Evolutionary conservation across 805 yeast genomes (phyloP).

Genomic region (Candida takata): DNA sequence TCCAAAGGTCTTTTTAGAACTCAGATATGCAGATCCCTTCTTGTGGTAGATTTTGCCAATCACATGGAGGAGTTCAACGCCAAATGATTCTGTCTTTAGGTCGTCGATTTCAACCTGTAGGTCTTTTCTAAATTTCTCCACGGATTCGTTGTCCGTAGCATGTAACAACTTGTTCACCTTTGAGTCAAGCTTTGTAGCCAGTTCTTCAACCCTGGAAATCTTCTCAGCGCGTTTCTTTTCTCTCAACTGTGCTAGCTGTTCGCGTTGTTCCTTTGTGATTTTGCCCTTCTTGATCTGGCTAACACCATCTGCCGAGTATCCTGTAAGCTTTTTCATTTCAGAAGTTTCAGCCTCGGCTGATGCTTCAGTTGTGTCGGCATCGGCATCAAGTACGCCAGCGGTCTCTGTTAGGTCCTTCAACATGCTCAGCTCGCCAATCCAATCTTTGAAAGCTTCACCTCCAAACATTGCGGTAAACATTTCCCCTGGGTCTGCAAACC

Average conservation of each 20-base stretch:
- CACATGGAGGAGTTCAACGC: conserved; percentile 76
- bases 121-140: conserved; percentile 42
- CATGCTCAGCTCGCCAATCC: conserved; percentile 74
- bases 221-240: conserved; percentile 47
- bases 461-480: conserved; percentile 81
- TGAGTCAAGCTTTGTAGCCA: conserved; percentile 40
- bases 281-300: conserved; percentile 21
- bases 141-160: conserved; percentile 40
- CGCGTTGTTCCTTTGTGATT: conserved; percentile 37
- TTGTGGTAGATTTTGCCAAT: conserved; percentile 74
- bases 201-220: conserved; percentile 41
- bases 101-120: conserved; percentile 63
- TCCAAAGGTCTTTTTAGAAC: conserved; percentile 78
- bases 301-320: too few species aligned
- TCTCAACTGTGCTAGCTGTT: conserved; percentile 43
- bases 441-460: conserved; percentile 69
- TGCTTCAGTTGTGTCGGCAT: not conserved
- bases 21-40: conserved; percentile 68
- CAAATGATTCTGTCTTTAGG: conserved; percentile 91
- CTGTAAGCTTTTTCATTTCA: conserved; percentile 7
- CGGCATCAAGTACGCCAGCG: conserved; percentile 37
- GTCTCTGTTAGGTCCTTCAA: conserved; percentile 55
- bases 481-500: conserved; percentile 81
- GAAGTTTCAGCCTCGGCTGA: conserved; percentile 20
- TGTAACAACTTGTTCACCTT: conserved; percentile 39